Evolutionary conservation across 169 alveolate species (phyloP).

Genomic region (Plasmodium chabaudi): DNA sequence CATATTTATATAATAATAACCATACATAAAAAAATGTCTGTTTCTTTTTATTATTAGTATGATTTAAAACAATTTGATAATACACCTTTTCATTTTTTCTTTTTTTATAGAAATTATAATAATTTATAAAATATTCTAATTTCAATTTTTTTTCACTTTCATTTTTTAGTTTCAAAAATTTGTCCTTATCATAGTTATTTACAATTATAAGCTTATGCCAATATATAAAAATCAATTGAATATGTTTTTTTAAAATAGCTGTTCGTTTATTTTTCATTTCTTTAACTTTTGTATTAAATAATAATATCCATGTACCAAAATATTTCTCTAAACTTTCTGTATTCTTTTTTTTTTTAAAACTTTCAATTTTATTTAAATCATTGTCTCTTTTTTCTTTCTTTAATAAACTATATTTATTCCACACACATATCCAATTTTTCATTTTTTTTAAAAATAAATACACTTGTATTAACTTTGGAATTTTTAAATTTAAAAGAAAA

Average conservation of each 20-base stretch:
- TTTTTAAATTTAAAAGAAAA: conserved; percentile 14
- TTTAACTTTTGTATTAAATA: conserved; percentile 27
- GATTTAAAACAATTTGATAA: conserved; percentile 14
- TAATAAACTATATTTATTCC: conserved; percentile 20
- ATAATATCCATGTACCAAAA: conserved; percentile 53
- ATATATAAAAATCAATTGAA: conserved; percentile 34
- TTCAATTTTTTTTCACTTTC: conserved; percentile 10
- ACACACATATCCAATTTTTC: conserved; percentile 6
- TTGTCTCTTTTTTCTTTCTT: conserved; percentile 4
- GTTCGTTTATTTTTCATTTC: conserved; percentile 43
- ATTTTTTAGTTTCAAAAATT: conserved; percentile 19
- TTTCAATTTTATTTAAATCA: conserved; percentile 13
- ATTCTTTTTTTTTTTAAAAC: not conserved
- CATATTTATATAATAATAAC: conserved; percentile 44
- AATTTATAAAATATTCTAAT: not conserved
- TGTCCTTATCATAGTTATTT: conserved; percentile 22
- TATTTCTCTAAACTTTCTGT: conserved; percentile 20
- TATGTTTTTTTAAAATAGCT: conserved; percentile 50
- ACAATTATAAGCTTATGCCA: conserved; percentile 52
- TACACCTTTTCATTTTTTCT: conserved; percentile 18
- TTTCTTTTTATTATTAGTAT: conserved; percentile 29
- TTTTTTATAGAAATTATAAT: not conserved
- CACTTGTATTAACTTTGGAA: conserved; percentile 13
- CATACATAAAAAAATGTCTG: conserved; percentile 53
- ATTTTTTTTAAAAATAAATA: conserved; percentile 39